A percentile compares a stretch with the other conserved stretches of the same genome.
These are phyloP conservation scores for Madurella fahalii DNA, from an alignment of 2,329 filamentous ascomycete genomes.

Conservation along the genomic window DNA sequence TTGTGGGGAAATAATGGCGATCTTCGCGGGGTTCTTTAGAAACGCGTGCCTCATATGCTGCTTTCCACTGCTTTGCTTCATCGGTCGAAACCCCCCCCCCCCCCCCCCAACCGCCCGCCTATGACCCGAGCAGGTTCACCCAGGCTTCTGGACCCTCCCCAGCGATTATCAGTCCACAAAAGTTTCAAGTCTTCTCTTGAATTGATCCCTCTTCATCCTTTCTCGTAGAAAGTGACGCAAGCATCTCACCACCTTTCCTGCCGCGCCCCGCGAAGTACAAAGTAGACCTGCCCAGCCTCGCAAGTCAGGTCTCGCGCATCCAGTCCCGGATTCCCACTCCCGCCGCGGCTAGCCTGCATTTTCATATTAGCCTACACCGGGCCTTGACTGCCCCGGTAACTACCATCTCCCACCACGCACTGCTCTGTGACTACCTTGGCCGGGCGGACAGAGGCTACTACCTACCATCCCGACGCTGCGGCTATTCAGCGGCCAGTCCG, in stretches of 20 bases:
- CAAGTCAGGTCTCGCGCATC: neutral
- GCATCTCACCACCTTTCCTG: no score
- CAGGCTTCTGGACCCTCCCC: neutral
- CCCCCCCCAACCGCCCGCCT: neutral
- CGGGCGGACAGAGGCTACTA: neutral
- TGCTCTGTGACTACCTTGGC: neutral
- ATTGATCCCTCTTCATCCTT: no score
- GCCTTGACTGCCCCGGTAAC: neutral
- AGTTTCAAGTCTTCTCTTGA: no score
- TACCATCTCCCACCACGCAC: neutral
- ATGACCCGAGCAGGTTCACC: neutral
- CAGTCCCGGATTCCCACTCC: neutral
- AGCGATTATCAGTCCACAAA: neutral
- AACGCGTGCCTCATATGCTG: neutral
- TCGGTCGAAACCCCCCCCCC: neutral
- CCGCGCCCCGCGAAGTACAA: no score
- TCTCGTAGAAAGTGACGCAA: no score
- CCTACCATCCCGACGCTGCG: neutral
- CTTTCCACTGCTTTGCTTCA: neutral
- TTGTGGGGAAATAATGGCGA: conserved; percentile 2
- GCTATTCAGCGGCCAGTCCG: neutral
- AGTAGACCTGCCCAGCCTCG: no score
- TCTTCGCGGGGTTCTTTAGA: conserved; percentile 14
- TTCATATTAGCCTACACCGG: conserved; percentile 7
- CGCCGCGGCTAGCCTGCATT: neutral